Evolutionary conservation across 2,329 filamentous ascomycete species (phyloP).

Genomic region (Ophiocordyceps camponoti-saundersi): DNA sequence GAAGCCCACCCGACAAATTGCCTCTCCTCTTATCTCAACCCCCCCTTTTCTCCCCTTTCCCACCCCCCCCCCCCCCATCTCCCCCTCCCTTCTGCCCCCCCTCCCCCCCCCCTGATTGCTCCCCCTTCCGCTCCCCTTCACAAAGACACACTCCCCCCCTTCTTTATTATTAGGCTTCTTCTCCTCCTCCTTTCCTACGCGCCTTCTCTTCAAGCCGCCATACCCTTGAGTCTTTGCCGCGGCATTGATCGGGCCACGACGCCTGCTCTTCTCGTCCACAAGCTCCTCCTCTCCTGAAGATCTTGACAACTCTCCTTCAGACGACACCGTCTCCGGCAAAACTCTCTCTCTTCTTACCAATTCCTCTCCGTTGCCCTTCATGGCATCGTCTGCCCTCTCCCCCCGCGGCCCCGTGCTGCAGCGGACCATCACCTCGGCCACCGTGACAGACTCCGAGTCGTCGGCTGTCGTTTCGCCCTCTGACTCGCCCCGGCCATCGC

Average conservation of each 20-base stretch:
- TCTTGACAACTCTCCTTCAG: background rate
- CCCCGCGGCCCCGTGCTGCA: constrained; percentile 28
- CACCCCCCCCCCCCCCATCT: too few relatives aligned
- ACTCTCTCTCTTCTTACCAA: background rate
- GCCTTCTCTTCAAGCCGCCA: background rate
- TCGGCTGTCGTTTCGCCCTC: constrained; percentile 39
- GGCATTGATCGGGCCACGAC: background rate
- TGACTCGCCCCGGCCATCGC: constrained; percentile 34
- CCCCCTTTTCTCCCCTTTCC: too few relatives aligned
- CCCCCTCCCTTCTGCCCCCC: too few relatives aligned
- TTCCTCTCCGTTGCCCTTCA: constrained; percentile 9
- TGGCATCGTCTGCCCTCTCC: constrained; percentile 25
- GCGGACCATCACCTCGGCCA: constrained; percentile 29
- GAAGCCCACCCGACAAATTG: too few relatives aligned
- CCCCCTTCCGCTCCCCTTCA: background rate
- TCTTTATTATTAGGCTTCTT: background rate
- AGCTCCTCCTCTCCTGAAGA: background rate
- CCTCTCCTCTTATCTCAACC: too few relatives aligned
- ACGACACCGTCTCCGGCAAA: background rate
- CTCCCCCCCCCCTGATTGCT: background rate
- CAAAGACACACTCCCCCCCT: background rate
- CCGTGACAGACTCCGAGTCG: constrained; percentile 32
- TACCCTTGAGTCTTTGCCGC: background rate
- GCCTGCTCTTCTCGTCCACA: background rate
- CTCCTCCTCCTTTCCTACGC: background rate